Base-by-base conservation (phyloP, 805 yeast genomes). In the Kazachstania taianensis region DNA sequence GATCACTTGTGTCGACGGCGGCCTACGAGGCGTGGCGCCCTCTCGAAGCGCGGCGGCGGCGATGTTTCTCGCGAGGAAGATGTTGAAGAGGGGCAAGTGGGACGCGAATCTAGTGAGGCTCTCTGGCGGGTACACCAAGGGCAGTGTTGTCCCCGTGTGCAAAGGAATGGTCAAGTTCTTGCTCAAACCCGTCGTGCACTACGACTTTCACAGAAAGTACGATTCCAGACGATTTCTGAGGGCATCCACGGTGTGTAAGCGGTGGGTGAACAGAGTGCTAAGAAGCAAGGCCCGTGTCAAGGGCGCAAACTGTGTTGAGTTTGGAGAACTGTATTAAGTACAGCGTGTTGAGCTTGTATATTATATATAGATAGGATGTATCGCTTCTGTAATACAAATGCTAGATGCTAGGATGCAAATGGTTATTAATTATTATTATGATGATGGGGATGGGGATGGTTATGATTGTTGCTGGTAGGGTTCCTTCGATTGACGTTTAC, bases 121-220 rank as follows among this genome's bases (percentile, higher is more conserved):
- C 58, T 77, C 92, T n/a, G 96, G 96, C 24, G 96, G 94, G 6
- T 82, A 81, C 58, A 70, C 76, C 18, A 81, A 76, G 42, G 70
- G 66, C 30, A 84, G 80, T 45, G 59, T 89, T 57, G 65, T 67
- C 45, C 81, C 81, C 27, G 75, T 84, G 40, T 71, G 81, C 37
- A 75, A 74, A 42, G 66, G 77, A 61, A 71, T 87, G 42, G 67
- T 82, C 52, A 80, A 78, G 52, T 87, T 82, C 57, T 59, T 81
- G 41, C 71, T 75, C 29, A 69, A 77, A 28, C 94, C 94, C 8
- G 81, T 84, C 34, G 75, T 73, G 40, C 94, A 86, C 61, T 89
- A 81, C 49, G 94, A 84, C 55, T 83, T 87, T 51, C 83, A 83
- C 65, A 81, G 79, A 51, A 92, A 89, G 61, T 89, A 87, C 56